Evolutionary conservation across 164 flowering plant species (phyloP), one percentile per base, ranked within the genome.

Genomic region (Aristolochia californica): DNA sequence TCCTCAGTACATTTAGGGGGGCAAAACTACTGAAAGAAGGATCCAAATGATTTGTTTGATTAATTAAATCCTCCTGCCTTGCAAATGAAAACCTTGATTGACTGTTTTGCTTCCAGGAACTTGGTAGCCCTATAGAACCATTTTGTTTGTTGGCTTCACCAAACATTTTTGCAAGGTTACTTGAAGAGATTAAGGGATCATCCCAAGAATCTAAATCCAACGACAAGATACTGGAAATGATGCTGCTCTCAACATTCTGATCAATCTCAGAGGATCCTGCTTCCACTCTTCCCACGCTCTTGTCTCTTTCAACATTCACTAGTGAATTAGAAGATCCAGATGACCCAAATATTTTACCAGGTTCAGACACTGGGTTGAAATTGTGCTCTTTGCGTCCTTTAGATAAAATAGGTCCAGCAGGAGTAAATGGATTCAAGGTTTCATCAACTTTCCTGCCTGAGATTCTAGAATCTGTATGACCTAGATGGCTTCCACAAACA

Each of bases 51-150:
- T 62, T 55, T 25, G 34, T 28, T 56, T 70, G 75, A 57, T 58
- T 65, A 13, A 44, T 43, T 51, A 56, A 72, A 34, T 66, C 78
- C 5, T 79, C 82, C 57, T 69, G 76, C 26, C 81, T 69, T 25
- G 78, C 75, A 64, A 79, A 82, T 54, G 84, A 78, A 57, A 80
- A 80, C 62, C 78, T 74, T 26, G 81, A 73, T 30, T 80, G 74
- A 24, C 67, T 72, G 34, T 68, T 69, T 26, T 57, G 67, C 61
- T 72, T 76, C 69, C 69, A 55, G 5, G 73, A 58, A 53, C 60
- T 63, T 15, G 75, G 60, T 9, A 60, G 20, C 60, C 67, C 64
- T 15, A 57, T 38, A 45, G 68, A 54, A 66, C 67, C 66, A 48
- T 50, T 60, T 40, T 67, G 59, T 8, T 38, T 59, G 64, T 72